Evolutionary conservation across 2,329 filamentous ascomycete genomes (phyloP).

Genomic region (Aureobasidium sp.): DNA sequence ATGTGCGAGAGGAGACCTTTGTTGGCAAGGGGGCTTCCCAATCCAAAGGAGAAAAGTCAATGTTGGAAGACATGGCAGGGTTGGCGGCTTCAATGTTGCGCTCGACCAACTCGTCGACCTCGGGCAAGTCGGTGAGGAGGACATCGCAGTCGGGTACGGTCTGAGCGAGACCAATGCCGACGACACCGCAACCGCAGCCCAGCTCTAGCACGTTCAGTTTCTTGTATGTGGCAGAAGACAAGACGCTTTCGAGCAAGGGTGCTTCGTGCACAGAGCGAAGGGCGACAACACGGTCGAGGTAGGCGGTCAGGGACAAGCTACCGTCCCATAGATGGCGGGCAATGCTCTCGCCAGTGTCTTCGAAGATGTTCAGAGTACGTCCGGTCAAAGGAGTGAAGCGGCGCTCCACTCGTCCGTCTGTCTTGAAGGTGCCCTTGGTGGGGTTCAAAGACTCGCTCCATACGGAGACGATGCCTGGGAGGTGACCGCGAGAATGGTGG

Average conservation of each 20-base stretch:
- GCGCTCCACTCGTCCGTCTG: constrained; percentile 47
- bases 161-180: constrained; percentile 54
- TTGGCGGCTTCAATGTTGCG: constrained; percentile 44
- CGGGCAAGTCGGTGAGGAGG: constrained; percentile 56
- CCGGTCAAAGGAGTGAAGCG: constrained; percentile 38
- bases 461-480: constrained; percentile 46
- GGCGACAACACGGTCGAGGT: constrained; percentile 38
- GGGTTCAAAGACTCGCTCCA: constrained; percentile 44
- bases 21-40: constrained; percentile 49
- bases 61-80: constrained; percentile 33
- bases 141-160: constrained; percentile 44
- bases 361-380: constrained; percentile 46
- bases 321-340: constrained; percentile 64
- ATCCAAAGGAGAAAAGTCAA: constrained; percentile 48
- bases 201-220: constrained; percentile 51
- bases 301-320: constrained; percentile 47
- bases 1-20: constrained; percentile 28
- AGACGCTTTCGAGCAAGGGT: constrained; percentile 29
- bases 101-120: constrained; percentile 52
- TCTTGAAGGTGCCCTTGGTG: constrained; percentile 30
- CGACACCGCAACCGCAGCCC: constrained; percentile 60
- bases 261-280: constrained; percentile 23
- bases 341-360: constrained; percentile 65
- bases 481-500: constrained; percentile 20
- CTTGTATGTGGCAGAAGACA: constrained; percentile 31